Percentiles rank a stretch among this genome's conserved stretches.
Conservation (phyloP, 805 yeast genomes). For the Yamadazyma takamatsuzukensis region DNA sequence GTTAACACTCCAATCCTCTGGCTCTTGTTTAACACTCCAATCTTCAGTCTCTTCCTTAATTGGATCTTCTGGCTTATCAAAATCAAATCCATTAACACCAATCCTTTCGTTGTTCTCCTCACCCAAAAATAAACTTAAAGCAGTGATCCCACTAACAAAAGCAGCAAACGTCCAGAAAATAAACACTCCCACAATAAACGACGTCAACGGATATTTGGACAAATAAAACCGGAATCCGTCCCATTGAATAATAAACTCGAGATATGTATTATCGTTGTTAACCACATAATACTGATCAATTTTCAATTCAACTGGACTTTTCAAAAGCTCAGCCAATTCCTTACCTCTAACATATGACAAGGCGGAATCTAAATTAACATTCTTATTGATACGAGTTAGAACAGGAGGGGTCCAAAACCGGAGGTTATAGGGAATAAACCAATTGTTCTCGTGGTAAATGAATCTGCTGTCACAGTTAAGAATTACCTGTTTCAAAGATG, state of each 20-base stretch:
- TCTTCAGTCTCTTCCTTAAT: background rate
- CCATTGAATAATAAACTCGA: slow-evolving; percentile 32
- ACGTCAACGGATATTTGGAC: slow-evolving; percentile 28
- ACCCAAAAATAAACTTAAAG: slow-evolving; percentile 9
- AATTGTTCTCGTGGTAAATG: slow-evolving; percentile 27
- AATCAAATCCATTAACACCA: too few species aligned
- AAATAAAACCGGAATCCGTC: slow-evolving; percentile 41
- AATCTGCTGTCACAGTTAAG: slow-evolving; percentile 29
- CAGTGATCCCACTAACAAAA: slow-evolving; percentile 23
- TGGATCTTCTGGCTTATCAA: background rate
- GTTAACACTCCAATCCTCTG: too few species aligned
- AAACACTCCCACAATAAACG: slow-evolving; percentile 33
- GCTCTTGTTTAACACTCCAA: too few species aligned
- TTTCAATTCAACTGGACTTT: background rate
- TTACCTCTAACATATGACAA: slow-evolving; percentile 2
- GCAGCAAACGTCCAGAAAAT: slow-evolving; percentile 37
- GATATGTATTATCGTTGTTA: slow-evolving; percentile 13
- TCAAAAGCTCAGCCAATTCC: background rate
- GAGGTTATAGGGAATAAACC: slow-evolving; percentile 32
- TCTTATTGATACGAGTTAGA: slow-evolving; percentile 15
- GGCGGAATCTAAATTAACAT: slow-evolving; percentile 8
- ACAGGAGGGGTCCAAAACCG: slow-evolving; percentile 36
- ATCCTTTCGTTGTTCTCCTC: background rate
- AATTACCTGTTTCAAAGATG: slow-evolving; percentile 12
- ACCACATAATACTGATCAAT: slow-evolving; percentile 9